Evolutionary conservation across 768 basidiomycete genomes (phyloP), one percentile per base, ranked within the genome.

Genomic region (Phylloporus sp.): DNA sequence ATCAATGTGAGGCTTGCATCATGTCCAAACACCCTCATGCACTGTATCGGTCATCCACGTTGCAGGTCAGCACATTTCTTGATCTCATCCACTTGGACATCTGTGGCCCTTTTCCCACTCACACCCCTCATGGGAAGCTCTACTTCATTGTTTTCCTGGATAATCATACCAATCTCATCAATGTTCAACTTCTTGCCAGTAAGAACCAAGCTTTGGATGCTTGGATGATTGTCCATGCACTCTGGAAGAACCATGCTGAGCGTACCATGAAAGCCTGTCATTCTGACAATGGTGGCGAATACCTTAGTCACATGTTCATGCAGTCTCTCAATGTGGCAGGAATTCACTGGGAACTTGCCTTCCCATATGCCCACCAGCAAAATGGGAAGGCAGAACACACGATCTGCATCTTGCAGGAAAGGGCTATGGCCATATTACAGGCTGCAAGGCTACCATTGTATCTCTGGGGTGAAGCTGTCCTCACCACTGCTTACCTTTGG

Each of bases 31-130:
- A 43, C 10, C 44, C 42, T 1, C 5, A 22, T 3, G 4, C 24
- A 1, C 40, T 43, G 0, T 32, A 42, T 9, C 31, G 18, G 0
- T 15, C 38, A 0, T 52, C 43, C 0, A 13, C 28, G 1, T 2
- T 5, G 57, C 57, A 0, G 3, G 14, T 0, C 14, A 3, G 5
- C 6, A 43, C 1, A 27, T 62, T n/a, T 13, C 54, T 62, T 2
- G 55, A 65, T 0, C 48, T 65, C 0, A 34, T 66, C 0, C 66
- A 68, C 15, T 55, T 59, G 11, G 60, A 65, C 21, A 44, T 54
- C 0, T 63, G 57, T 42, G 64, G 62, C 0, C 65, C 63, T 0
- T 66, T 59, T 15, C 59, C 58, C 0, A 35, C 52, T 2, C 32
- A n/a, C 0, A 57, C 61, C 0, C 52, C 58, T 0, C 48, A 59